Base-by-base conservation (phyloP, 192 early-diverging fungal species). In the Dispira parvispora region DNA sequence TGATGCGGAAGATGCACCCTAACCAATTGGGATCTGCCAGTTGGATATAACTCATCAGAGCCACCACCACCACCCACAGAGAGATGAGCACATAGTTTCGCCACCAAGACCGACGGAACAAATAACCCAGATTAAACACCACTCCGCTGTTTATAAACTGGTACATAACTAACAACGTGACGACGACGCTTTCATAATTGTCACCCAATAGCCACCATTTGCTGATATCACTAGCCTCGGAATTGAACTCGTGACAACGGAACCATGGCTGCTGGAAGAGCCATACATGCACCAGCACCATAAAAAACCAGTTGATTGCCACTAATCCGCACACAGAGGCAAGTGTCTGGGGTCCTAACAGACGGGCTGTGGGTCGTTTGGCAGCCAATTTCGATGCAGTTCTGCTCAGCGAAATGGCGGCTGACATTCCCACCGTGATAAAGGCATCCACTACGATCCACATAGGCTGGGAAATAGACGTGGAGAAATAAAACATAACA, bases 361-460 rank as follows among this genome's bases (percentile, higher is more conserved):
- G 73, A n/a, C 80, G 75, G 21, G 88, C 87, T 4, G 88, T 91
- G 13, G 88, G 88, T 11, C 88, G 67, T 20, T 69, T 72, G 14
- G 73, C 64, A 28, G 78, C 75, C 42, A 91, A 76, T 13, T 63
- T 69, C 25, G 61, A 53, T 4, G 86, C 82, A 0, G 88, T 78
- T 27, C 66, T 68, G 18, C 84, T 78, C 64, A 84, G 74, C 16
- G 88, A 86, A 42, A 91, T 64, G 0, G 86, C 80, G 65, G 80
- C 80, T 13, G 76, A 78, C 68, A 87, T 66, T 1, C 78, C 75
- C 3, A 80, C 72, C 0, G 86, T 80, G 28, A 85, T 82, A 20
- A 80, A 71, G 28, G 80, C 78, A 67, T 89, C 89, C 52, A 89
- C 80, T n/a, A 84, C 63, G 47, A 91, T 83, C 88, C 88, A 91